Evolutionary conservation across 164 flowering plant genomes (phyloP).

Genomic region (Buxus sempervirens): DNA sequence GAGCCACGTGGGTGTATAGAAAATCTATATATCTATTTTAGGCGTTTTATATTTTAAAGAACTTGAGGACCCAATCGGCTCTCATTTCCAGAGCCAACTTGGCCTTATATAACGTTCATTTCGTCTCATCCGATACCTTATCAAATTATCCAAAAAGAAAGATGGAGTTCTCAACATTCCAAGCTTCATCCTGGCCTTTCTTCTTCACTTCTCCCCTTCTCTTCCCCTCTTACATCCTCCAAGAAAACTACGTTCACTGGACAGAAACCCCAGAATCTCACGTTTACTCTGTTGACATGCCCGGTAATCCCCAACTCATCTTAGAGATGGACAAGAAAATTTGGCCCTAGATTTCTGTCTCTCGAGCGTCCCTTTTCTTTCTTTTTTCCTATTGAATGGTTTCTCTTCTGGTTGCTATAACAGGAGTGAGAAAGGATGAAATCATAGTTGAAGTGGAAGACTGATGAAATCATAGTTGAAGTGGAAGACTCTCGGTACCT

Average conservation of each 20-base stretch:
- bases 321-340: no score
- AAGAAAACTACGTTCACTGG: conserved; percentile 55
- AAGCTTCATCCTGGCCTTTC: conserved; percentile 16
- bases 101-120: no score
- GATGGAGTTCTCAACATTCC: conserved; percentile 25
- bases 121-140: no score
- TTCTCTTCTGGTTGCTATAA: background rate
- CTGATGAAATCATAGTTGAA: no score
- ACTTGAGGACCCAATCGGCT: no score
- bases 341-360: no score
- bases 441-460: conserved; percentile 54
- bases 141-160: background rate
- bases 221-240: conserved; percentile 27
- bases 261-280: conserved; percentile 53
- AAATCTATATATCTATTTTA: no score
- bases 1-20: no score
- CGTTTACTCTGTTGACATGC: conserved; percentile 47
- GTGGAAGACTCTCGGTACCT: conserved; percentile 56
- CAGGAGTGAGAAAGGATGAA: conserved; percentile 61
- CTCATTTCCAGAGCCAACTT: no score
- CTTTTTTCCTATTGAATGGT: no score
- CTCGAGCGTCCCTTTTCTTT: no score
- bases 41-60: no score
- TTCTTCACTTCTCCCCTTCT: conserved; percentile 31
- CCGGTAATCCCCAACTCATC: conserved; percentile 30